These are phyloP conservation scores for Pythium periplocum DNA, from an alignment of 352 stramenopile species.

Conservation along the genomic window DNA sequence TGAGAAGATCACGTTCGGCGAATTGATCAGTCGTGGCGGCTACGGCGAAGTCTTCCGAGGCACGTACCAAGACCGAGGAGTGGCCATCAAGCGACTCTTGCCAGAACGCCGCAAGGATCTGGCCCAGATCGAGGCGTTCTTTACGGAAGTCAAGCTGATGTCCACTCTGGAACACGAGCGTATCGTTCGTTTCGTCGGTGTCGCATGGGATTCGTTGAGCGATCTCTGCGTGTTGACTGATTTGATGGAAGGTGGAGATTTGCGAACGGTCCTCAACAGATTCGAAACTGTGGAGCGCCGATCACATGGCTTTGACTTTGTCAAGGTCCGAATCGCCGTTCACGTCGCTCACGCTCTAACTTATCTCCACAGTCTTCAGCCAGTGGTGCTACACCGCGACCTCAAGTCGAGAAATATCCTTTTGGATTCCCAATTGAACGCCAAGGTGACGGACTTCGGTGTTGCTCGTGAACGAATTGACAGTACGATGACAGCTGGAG, in stretches of 20 bases:
- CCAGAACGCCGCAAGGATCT: slow-evolving; percentile 17
- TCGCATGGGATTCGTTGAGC: slow-evolving; percentile 36
- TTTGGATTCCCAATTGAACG: too few relatives aligned
- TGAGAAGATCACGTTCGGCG: slow-evolving; percentile 1
- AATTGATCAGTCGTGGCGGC: slow-evolving; percentile 26
- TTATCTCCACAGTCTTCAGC: too few relatives aligned
- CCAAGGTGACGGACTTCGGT: slow-evolving; percentile 18
- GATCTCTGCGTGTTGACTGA: slow-evolving; percentile 37
- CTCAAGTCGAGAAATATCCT: too few relatives aligned
- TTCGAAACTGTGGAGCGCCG: slow-evolving; percentile 18
- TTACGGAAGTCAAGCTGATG: slow-evolving; percentile 37
- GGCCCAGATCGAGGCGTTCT: slow-evolving; percentile 27
- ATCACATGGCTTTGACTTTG: slow-evolving; percentile 27
- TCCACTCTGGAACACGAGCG: slow-evolving; percentile 28
- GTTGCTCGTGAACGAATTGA: slow-evolving; percentile 22
- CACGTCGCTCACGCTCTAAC: too few relatives aligned
- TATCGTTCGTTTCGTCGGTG: slow-evolving; percentile 40
- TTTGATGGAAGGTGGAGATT: slow-evolving; percentile 39
- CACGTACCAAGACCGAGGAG: slow-evolving; percentile 19
- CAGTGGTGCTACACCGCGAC: too few relatives aligned
- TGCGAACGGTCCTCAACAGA: too few relatives aligned
- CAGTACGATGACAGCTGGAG: slow-evolving; percentile 23
- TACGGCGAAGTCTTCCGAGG: slow-evolving; percentile 38
- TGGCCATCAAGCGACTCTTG: slow-evolving; percentile 37
- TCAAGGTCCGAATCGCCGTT: too few relatives aligned